A percentile compares a stretch with the other conserved stretches of the same genome.
These are phyloP conservation scores for Akanthomyces lecanii DNA, from an alignment of 2,329 filamentous ascomycete genomes.

Conservation along the genomic window DNA sequence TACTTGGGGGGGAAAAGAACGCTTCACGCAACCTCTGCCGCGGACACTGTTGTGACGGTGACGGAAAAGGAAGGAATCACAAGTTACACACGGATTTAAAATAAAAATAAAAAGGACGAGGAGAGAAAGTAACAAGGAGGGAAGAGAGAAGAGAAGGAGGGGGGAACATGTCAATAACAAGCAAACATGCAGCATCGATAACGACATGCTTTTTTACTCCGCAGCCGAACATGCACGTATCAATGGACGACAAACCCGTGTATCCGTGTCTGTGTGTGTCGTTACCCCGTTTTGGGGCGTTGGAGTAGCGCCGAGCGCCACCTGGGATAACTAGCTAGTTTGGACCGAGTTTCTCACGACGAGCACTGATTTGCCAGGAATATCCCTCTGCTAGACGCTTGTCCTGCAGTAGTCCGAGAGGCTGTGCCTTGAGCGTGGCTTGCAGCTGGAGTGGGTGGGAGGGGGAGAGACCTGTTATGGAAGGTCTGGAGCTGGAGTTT, in stretches of 20 bases:
- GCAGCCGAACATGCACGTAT: not conserved
- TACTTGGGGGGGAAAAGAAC: not conserved
- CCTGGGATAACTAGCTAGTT: not conserved
- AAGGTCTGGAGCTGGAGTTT: not conserved
- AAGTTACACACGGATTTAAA: not conserved
- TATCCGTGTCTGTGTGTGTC: not conserved
- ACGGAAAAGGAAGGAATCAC: not conserved
- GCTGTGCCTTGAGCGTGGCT: not conserved
- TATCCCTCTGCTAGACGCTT: not conserved
- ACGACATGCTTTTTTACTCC: conserved; percentile 3
- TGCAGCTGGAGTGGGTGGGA: not conserved
- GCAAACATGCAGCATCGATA: conserved; percentile 1
- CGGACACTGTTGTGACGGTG: too few species aligned
- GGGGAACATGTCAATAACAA: not conserved
- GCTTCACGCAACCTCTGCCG: not conserved
- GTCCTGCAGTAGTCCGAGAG: conserved; percentile 9
- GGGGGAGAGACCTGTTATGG: not conserved
- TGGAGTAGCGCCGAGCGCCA: conserved; percentile 6
- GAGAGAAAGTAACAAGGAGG: too few species aligned
- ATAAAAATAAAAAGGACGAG: not conserved
- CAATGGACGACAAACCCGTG: not conserved
- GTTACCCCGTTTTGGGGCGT: conserved; percentile 6
- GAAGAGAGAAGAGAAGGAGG: not conserved
- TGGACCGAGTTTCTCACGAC: not conserved
- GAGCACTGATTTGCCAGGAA: conserved; percentile 2